These are phyloP conservation scores for Thielaviopsis musarum DNA, from an alignment of 2,329 filamentous ascomycete species.

Conservation along the genomic window DNA sequence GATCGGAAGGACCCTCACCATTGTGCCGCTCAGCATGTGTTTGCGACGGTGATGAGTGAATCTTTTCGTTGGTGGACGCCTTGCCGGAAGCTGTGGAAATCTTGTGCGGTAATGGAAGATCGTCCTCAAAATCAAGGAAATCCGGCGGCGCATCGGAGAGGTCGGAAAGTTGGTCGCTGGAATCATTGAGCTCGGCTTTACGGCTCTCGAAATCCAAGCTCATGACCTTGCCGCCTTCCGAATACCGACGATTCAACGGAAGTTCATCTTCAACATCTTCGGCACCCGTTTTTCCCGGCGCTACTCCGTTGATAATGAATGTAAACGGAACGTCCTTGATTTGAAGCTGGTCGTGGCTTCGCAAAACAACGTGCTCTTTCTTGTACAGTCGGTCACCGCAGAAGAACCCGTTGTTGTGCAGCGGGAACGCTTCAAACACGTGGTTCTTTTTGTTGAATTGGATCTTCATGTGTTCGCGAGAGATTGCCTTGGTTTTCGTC, in stretches of 20 bases:
- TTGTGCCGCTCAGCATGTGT: background rate
- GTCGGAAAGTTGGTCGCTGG: conserved; percentile 34
- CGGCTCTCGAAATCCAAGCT: conserved; percentile 56
- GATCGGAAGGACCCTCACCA: background rate
- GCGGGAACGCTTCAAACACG: conserved; percentile 45
- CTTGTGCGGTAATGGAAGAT: conserved; percentile 3
- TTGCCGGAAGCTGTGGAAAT: conserved; percentile 6
- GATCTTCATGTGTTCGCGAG: conserved; percentile 56
- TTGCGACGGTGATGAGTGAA: background rate
- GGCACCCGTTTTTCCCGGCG: conserved; percentile 38
- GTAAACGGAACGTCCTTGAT: conserved; percentile 53
- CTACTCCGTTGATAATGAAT: conserved; percentile 52
- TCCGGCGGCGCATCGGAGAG: conserved; percentile 13
- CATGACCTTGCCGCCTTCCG: conserved; percentile 49
- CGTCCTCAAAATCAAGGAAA: conserved; percentile 10
- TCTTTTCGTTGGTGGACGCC: background rate
- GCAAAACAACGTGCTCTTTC: conserved; percentile 37
- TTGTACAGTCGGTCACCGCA: conserved; percentile 43
- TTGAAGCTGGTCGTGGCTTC: conserved; percentile 49
- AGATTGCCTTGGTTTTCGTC: conserved; percentile 53
- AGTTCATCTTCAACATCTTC: conserved; percentile 36
- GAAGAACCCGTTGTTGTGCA: conserved; percentile 53
- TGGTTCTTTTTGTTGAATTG: conserved; percentile 46
- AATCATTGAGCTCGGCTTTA: conserved; percentile 37
- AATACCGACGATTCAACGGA: conserved; percentile 30